A percentile compares a stretch with the other conserved stretches of the same genome.
Evolutionary conservation across 805 yeast species (phyloP).

Genomic region (Alloascoidea hylecoeti): DNA sequence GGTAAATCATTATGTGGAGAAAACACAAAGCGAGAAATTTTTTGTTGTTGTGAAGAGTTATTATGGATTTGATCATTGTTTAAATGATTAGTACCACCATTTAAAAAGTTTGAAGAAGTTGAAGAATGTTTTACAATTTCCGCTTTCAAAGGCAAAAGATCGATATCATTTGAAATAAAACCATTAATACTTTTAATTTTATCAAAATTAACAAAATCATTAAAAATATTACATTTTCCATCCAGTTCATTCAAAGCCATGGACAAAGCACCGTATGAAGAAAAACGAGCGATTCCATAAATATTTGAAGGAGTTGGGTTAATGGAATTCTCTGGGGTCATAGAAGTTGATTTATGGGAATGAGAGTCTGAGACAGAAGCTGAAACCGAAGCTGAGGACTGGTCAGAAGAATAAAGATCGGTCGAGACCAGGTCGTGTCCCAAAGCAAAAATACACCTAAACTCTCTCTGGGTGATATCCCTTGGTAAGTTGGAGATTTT

Average conservation of each 20-base stretch:
- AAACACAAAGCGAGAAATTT: not conserved
- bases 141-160: not conserved
- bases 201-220: no score
- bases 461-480: constrained; percentile 1
- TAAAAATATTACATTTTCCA: not conserved
- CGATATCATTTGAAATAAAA: not conserved
- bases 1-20: not conserved
- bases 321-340: not conserved
- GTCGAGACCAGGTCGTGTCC: constrained; percentile 1
- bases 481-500: not conserved
- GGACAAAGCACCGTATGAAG: not conserved
- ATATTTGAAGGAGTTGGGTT: not conserved
- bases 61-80: not conserved
- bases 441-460: not conserved
- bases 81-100: not conserved
- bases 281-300: not conserved
- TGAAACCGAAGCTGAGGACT: not conserved
- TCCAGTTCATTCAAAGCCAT: not conserved
- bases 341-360: not conserved
- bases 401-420: not conserved
- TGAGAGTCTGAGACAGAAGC: not conserved
- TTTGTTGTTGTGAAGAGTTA: not conserved
- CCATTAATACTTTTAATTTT: no score
- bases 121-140: not conserved
- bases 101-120: not conserved